Base-by-base conservation (phyloP, 352 stramenopile species). In the Globisporangium cylindrosporum region DNA sequence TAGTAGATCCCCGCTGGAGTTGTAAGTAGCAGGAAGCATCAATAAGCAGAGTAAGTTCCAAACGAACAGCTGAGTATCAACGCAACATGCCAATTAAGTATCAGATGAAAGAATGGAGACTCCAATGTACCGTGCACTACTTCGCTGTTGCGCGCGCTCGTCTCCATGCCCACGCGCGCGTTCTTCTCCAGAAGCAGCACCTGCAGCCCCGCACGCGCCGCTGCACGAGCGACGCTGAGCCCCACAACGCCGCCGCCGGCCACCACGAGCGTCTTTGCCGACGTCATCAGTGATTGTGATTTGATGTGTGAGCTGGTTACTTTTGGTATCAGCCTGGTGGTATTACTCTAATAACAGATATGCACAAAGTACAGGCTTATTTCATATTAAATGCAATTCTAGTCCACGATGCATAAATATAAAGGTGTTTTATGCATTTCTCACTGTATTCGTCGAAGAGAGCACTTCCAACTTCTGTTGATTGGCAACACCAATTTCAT, bases 1-100 rank as follows among this genome's bases (percentile, higher is more conserved):
- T 99, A 99, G 77, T 99, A 99, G 25, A 99, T 94, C 1, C 87
- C 87, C 46, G 84, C 84, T 92, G 18, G 34, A 38, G 8, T 38
- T 14, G 8, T 14, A 38, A 58, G 51, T 29, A 22, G n/a, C 8
- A 10, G 12, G 3, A 12, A 58, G 27, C 3, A 60, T 34, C 4
- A 34, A 36, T 24, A 49, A 2, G 22, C 24, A 29, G 3, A 59
- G 14, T 59, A 1, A 25, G 22, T 14, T 7, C 36, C 36, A 41
- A 14, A 41, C 1, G 14, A 32, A 24, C n/a, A 3, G 7, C 43
- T 43, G 27, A 60, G 54, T 27, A 46, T 46, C 55, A 60, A 34
- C 27, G 27, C 24, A 58, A 48, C 4, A 34, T 18, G 36, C 10
- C 6, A 12, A 2, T 54, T 41, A 12, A n/a, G 27, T 62, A 36